Evolutionary conservation across 2,329 filamentous ascomycete species (phyloP).

Genomic region (Aspergillus chevalieri): DNA sequence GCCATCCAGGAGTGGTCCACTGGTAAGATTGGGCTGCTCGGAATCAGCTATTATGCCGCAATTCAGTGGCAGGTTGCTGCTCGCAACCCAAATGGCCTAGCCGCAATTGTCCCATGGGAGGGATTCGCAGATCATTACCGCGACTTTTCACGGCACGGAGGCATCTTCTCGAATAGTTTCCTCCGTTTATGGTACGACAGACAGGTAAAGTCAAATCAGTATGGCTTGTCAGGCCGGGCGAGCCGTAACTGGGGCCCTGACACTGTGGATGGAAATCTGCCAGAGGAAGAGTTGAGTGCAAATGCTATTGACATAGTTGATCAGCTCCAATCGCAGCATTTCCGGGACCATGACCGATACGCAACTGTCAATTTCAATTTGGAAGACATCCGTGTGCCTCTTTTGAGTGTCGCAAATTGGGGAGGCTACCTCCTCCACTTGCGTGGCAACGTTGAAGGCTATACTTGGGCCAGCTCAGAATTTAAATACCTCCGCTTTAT

Average conservation of each 20-base stretch:
- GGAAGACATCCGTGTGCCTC: constrained; percentile 59
- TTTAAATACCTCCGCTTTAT: constrained; percentile 63
- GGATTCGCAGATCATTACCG: constrained; percentile 49
- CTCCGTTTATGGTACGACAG: constrained; percentile 33
- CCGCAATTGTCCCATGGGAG: constrained; percentile 48
- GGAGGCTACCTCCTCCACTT: too few relatives aligned
- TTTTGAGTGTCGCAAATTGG: constrained; percentile 61
- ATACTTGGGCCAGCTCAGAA: constrained; percentile 58
- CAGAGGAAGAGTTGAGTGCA: too few relatives aligned
- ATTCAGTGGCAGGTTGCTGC: constrained; percentile 51
- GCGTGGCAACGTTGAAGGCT: too few relatives aligned
- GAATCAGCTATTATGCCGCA: constrained; percentile 47
- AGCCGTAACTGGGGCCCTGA: constrained; percentile 16
- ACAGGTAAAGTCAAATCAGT: constrained; percentile 61
- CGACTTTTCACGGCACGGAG: constrained; percentile 53
- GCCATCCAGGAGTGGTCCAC: too few relatives aligned
- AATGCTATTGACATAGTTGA: too few relatives aligned
- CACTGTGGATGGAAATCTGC: too few relatives aligned
- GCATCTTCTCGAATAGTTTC: constrained; percentile 48
- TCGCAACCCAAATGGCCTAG: constrained; percentile 42
- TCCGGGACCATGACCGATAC: too few relatives aligned
- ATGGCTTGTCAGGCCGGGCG: constrained; percentile 40
- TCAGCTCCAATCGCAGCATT: too few relatives aligned
- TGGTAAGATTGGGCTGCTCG: constrained; percentile 45
- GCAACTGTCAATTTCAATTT: too few relatives aligned